phyloP scores from a whole-genome alignment of 169 alveolate genomes.

The Plasmodium gallinaceum region DNA sequence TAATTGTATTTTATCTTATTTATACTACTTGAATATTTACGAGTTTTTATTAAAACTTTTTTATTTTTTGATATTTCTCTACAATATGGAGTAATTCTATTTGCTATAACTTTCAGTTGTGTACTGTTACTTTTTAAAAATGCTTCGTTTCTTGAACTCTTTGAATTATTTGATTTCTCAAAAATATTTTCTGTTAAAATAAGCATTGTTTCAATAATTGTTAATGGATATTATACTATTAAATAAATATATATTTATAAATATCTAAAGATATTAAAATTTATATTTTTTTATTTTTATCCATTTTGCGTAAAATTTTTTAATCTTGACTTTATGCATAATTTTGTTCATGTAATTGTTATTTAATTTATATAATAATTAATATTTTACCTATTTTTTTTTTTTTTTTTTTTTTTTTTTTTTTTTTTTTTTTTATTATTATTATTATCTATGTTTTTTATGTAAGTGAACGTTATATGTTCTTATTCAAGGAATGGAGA shows the following conservation, averaged over 20 bases:
- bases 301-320: conserved; percentile 15
- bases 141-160: conserved; percentile 31
- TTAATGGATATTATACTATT: not conserved
- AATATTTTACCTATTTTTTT: conserved; percentile 5
- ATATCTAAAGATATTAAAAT: conserved; percentile 15
- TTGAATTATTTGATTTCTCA: conserved; percentile 34
- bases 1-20: conserved; percentile 33
- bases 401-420: conserved; percentile 15
- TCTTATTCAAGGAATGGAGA: conserved; percentile 4
- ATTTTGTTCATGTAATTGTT: not conserved
- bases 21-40: conserved; percentile 40
- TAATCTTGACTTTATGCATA: conserved; percentile 7
- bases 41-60: conserved; percentile 57
- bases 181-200: conserved; percentile 64
- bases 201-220: conserved; percentile 50
- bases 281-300: conserved; percentile 8
- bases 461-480: not conserved
- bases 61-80: conserved; percentile 39
- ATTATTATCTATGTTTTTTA: not conserved
- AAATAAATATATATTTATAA: conserved; percentile 1
- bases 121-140: conserved; percentile 45
- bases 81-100: conserved; percentile 68
- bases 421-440: not conserved
- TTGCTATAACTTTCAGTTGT: conserved; percentile 63
- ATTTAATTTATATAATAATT: not conserved